Evolutionary conservation across 495 filamentous ascomycete species (phyloP), one percentile per base, ranked within the genome.

Genomic region (Immersiella caudata): DNA sequence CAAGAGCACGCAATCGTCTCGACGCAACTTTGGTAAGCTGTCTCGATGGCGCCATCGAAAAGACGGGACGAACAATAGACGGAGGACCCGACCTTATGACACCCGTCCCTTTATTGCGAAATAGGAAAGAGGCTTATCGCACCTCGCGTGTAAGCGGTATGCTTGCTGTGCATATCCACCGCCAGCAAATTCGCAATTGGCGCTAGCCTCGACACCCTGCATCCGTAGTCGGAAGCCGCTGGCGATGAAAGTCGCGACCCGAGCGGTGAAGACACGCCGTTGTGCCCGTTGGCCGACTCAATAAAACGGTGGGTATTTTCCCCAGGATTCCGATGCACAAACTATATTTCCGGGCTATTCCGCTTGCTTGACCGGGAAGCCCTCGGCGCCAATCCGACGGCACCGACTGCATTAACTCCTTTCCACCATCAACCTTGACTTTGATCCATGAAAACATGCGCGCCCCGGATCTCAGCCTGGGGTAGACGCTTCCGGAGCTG

Each of bases 51-150:
- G 71, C 71, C 66, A 76, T 76, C 65, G 50, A 70, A 54, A 29
- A 67, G 63, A 68, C 72, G 74, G 74, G 74, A 76, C 73, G 74
- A 71, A 62, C 68, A 68, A 64, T 60, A 55, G n/a, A 62, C 14
- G 46, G 63, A 62, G 25, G 46, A 36, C 29, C 56, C 9, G 25
- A 54, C 25, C 26, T 14, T 11, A 25, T 62, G 36, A 36, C n/a
- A 33, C 3, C 52, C 14, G 50, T 36, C 16, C 27, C 57, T 67
- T 67, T 52, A 62, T 62, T 46, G 54, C 56, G 12, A 49, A 59
- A 46, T 24, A 55, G 51, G 40, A 51, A 64, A 60, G 40, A 36
- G 21, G 22, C 18, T 49, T 29, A 54, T 63, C 60, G 40, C 29
- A 46, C 2, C 40, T 46, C 40, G 40, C 40, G 24, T 63, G 40